Conservation (phyloP, 169 alveolate species). For the Eimeria maxima region DNA sequence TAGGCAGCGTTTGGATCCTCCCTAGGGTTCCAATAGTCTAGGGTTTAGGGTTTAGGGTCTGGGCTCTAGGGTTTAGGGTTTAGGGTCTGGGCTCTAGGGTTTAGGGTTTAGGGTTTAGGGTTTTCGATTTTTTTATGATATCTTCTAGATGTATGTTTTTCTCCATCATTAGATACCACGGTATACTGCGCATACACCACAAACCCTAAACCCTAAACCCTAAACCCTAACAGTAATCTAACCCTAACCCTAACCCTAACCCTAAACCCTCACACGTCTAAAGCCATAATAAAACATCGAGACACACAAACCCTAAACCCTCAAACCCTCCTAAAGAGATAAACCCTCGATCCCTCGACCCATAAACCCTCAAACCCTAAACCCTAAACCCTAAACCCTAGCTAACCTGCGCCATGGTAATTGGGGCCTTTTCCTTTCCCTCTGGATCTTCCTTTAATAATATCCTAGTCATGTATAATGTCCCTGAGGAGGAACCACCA, state of each 20-base stretch:
- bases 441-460: slow-evolving; percentile 42
- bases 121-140: background rate
- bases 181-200: slow-evolving; percentile 25
- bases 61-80: too few relatives aligned
- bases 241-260: slow-evolving; percentile 9
- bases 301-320: background rate
- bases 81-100: slow-evolving; percentile 26
- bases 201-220: slow-evolving; percentile 36
- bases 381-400: slow-evolving; percentile 58
- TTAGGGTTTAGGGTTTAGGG: slow-evolving; percentile 22
- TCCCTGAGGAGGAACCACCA: slow-evolving; percentile 45
- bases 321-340: background rate
- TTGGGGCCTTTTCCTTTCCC: slow-evolving; percentile 14
- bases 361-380: slow-evolving; percentile 19
- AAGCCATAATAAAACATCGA: background rate
- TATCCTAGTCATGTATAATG: slow-evolving; percentile 70
- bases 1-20: background rate
- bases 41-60: too few relatives aligned
- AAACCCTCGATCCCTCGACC: background rate
- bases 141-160: background rate
- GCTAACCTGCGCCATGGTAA: slow-evolving; percentile 75
- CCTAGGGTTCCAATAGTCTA: too few relatives aligned
- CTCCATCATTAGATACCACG: background rate
- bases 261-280: background rate
- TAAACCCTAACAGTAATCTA: too few relatives aligned